These are phyloP conservation scores for Phytophthora aleatoria DNA, from an alignment of 352 stramenopile species.

Conservation along the genomic window DNA sequence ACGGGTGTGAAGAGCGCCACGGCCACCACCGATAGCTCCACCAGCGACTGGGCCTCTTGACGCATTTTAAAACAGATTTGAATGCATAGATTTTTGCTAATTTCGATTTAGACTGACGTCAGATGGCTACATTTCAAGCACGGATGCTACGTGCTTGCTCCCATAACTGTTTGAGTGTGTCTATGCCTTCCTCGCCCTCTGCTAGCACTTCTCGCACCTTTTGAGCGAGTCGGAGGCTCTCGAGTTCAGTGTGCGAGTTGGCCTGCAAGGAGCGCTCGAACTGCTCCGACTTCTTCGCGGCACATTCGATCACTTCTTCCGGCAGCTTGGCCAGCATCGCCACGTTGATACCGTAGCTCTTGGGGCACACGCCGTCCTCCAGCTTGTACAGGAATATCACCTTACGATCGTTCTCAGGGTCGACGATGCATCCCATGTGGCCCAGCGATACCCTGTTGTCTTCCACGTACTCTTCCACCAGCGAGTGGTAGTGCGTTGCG, in stretches of 20 bases:
- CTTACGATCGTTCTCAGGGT: slow-evolving; percentile 86
- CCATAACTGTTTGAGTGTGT: slow-evolving; percentile 42
- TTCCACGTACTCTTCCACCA: slow-evolving; percentile 88
- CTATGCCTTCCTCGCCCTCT: slow-evolving; percentile 38
- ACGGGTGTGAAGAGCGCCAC: slow-evolving; percentile 42
- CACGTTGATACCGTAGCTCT: slow-evolving; percentile 99
- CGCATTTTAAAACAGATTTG: slow-evolving; percentile 19
- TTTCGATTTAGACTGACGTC: slow-evolving; percentile 16
- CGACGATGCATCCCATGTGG: slow-evolving; percentile 86
- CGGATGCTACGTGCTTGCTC: slow-evolving; percentile 29
- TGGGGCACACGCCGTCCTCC: slow-evolving; percentile 94
- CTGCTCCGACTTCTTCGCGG: slow-evolving; percentile 89
- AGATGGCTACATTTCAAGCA: slow-evolving; percentile 24
- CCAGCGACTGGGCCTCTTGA: slow-evolving; percentile 29
- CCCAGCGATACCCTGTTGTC: slow-evolving; percentile 68
- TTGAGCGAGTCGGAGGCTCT: slow-evolving; percentile 27
- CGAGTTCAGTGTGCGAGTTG: slow-evolving; percentile 34
- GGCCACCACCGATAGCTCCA: slow-evolving; percentile 34
- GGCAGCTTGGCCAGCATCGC: slow-evolving; percentile 97
- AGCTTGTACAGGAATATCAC: slow-evolving; percentile 99
- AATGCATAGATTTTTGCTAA: slow-evolving; percentile 7
- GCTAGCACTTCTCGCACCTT: slow-evolving; percentile 32
- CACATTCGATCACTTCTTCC: slow-evolving; percentile 93
- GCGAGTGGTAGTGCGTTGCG: slow-evolving; percentile 98
- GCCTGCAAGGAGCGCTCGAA: slow-evolving; percentile 86